These are phyloP conservation scores for Quercus phellos DNA, from an alignment of 331 rosid genomes.

Conservation along the genomic window DNA sequence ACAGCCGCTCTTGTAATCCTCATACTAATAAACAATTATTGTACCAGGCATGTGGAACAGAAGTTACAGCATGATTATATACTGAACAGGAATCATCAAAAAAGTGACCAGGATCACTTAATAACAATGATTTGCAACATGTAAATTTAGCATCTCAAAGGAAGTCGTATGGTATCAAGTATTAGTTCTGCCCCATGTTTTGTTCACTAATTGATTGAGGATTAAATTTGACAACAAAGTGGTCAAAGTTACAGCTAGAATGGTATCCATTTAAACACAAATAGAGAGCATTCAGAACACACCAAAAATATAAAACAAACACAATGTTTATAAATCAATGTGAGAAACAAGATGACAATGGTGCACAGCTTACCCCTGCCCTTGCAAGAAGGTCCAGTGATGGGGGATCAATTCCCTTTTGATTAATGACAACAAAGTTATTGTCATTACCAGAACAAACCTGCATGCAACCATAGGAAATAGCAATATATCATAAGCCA, in stretches of 20 bases:
- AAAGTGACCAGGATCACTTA: too few species aligned
- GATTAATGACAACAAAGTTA: slow-evolving; percentile 81
- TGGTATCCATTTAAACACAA: background rate
- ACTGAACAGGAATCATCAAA: too few species aligned
- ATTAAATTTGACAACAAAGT: background rate
- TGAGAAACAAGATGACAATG: background rate
- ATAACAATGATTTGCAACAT: too few species aligned
- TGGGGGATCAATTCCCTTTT: slow-evolving; percentile 97
- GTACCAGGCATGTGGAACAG: background rate
- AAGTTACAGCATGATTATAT: too few species aligned
- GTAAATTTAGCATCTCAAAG: too few species aligned
- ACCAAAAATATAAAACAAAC: background rate
- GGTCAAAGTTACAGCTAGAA: background rate
- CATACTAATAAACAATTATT: background rate
- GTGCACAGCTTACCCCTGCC: slow-evolving; percentile 70
- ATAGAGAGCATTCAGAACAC: background rate
- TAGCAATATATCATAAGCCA: background rate
- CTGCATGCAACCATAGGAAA: slow-evolving; percentile 31
- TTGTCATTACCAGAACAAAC: slow-evolving; percentile 73
- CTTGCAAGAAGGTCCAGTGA: slow-evolving; percentile 88
- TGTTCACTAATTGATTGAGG: background rate
- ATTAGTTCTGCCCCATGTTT: too few species aligned
- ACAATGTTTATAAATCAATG: background rate
- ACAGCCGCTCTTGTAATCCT: background rate
- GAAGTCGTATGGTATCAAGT: too few species aligned